phyloP scores from a whole-genome alignment of 306 rosid genomes.

The Castanea mollissima region DNA sequence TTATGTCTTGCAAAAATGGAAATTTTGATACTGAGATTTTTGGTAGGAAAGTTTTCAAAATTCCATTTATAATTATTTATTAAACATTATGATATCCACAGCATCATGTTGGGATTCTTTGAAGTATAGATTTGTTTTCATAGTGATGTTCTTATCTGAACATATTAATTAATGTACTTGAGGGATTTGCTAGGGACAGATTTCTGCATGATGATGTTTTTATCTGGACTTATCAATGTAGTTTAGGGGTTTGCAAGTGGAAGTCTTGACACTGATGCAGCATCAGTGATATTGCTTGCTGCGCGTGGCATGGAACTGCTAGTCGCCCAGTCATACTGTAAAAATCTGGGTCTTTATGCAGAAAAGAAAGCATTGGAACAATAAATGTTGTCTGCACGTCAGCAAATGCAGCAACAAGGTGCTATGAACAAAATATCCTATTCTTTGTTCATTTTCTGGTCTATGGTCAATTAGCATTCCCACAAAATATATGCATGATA shows the following conservation, averaged over 20 bases:
- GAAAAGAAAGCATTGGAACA: conserved; percentile 83
- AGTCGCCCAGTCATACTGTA: conserved; percentile 93
- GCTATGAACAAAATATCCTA: conserved; percentile 7
- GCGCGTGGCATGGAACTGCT: conserved; percentile 87
- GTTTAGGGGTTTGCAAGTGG: conserved; percentile 98
- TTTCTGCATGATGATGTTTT: not conserved
- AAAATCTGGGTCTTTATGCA: conserved; percentile 95
- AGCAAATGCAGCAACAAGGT: conserved; percentile 88
- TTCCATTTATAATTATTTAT: not conserved
- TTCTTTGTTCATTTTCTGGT: not conserved
- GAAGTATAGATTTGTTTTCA: not conserved
- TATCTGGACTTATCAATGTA: conserved; percentile 16
- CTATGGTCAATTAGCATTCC: not conserved
- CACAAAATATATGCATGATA: not conserved
- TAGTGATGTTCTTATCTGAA: no score
- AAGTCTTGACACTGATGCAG: conserved; percentile 86
- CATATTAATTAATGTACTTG: no score
- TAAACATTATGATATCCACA: not conserved
- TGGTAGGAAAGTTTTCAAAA: not conserved
- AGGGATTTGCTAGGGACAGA: no score
- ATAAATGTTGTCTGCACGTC: conserved; percentile 83
- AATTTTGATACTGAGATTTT: not conserved
- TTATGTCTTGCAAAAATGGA: not conserved
- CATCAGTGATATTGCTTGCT: conserved; percentile 84
- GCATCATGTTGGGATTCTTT: conserved; percentile 2